Evolutionary conservation across 2,329 filamentous ascomycete genomes (phyloP).

Genomic region (Aspergillus japonicus): DNA sequence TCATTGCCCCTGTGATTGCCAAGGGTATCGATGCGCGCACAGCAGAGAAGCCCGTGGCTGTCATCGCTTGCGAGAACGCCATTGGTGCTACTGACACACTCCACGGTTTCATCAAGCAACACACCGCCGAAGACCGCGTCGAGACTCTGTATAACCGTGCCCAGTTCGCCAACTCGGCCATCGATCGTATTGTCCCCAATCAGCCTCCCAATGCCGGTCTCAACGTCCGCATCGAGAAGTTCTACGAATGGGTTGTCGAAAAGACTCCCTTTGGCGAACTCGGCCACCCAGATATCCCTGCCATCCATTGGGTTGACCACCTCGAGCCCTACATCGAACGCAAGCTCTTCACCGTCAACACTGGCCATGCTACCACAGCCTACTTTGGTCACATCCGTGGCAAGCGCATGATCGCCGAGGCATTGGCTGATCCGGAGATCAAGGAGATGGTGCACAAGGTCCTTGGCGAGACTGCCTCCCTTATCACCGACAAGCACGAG

Average conservation of each 20-base stretch:
- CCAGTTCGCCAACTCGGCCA: conserved; percentile 93
- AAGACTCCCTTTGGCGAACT: conserved; percentile 74
- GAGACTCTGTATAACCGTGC: conserved; percentile 70
- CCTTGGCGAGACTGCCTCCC: conserved; percentile 77
- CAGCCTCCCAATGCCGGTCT: conserved; percentile 78
- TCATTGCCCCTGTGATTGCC: conserved; percentile 92
- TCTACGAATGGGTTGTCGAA: conserved; percentile 99
- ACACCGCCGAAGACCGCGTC: conserved; percentile 68
- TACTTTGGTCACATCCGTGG: conserved; percentile 89
- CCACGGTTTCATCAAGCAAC: conserved; percentile 74
- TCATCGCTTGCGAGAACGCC: conserved; percentile 98
- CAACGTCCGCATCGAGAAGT: conserved; percentile 94
- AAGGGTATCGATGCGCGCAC: conserved; percentile 83
- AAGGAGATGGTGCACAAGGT: conserved; percentile 75
- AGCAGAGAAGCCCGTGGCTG: conserved; percentile 67
- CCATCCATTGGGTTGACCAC: conserved; percentile 90
- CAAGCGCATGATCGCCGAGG: conserved; percentile 86
- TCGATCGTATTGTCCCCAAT: conserved; percentile 95
- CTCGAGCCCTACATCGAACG: conserved; percentile 96
- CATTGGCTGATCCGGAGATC: conserved; percentile 77
- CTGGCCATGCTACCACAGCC: conserved; percentile 89
- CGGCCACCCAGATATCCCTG: conserved; percentile 72
- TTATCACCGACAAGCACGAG: conserved; percentile 84
- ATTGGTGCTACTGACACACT: conserved; percentile 92
- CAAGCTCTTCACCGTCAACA: conserved; percentile 99